Percentiles rank a stretch among this genome's conserved stretches.
phyloP scores from a whole-genome alignment of 805 yeast genomes.

The Pichia manshurica region DNA sequence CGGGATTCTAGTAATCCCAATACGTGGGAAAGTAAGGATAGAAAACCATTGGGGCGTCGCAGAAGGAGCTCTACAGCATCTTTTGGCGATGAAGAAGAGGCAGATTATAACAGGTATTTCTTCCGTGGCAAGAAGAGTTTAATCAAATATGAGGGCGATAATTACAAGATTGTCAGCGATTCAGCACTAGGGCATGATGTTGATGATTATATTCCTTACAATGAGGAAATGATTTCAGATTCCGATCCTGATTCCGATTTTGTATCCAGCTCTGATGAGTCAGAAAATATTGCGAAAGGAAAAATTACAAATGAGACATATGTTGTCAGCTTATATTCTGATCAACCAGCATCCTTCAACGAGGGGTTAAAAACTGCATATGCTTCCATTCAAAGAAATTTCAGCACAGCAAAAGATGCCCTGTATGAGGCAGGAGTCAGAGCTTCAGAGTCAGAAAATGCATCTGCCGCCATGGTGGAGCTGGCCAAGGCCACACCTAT shows the following conservation, averaged over 20 bases:
- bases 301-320: slow-evolving; percentile 28
- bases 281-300: slow-evolving; percentile 24
- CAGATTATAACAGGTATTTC: slow-evolving; percentile 10
- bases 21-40: slow-evolving; percentile 7
- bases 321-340: slow-evolving; percentile 67
- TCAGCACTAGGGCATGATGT: slow-evolving; percentile 10
- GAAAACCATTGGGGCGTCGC: slow-evolving; percentile 13
- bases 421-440: slow-evolving; percentile 54
- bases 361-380: slow-evolving; percentile 78
- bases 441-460: slow-evolving; percentile 57
- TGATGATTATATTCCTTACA: slow-evolving; percentile 25
- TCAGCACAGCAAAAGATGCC: slow-evolving; percentile 59
- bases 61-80: slow-evolving; percentile 24
- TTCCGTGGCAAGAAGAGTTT: background rate
- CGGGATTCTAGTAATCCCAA: background rate
- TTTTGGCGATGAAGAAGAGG: slow-evolving; percentile 25
- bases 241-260: slow-evolving; percentile 27
- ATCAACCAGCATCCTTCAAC: slow-evolving; percentile 68
- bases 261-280: slow-evolving; percentile 17
- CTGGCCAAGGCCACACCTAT: slow-evolving; percentile 76
- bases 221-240: slow-evolving; percentile 24
- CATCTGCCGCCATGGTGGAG: slow-evolving; percentile 61
- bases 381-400: slow-evolving; percentile 60
- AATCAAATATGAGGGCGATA: background rate
- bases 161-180: background rate